A percentile compares a stretch with the other conserved stretches of the same genome.
phyloP scores from a whole-genome alignment of 75 land plant species.

The Cryptomeria japonica region DNA sequence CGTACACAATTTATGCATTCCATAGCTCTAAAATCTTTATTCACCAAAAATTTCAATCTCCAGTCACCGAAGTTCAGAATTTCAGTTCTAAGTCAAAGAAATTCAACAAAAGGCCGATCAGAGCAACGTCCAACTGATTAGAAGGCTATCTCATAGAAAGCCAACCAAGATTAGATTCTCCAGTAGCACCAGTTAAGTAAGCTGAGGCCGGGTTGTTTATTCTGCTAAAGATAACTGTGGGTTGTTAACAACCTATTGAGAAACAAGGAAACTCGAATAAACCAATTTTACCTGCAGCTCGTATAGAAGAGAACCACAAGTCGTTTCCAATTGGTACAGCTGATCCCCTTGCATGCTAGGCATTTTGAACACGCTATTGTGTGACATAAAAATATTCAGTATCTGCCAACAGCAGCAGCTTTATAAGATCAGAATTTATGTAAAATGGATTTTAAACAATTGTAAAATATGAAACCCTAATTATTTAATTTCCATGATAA shows the following conservation, averaged over 20 bases:
- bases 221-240: too few species aligned
- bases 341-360: constrained; percentile 26
- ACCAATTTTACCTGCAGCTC: constrained; percentile 66
- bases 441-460: neutral
- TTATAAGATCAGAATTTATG: neutral
- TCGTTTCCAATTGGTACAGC: constrained; percentile 63
- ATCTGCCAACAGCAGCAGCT: neutral
- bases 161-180: neutral
- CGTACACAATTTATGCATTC: too few species aligned
- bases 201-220: too few species aligned
- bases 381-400: neutral
- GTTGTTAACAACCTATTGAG: too few species aligned
- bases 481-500: neutral
- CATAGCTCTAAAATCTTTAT: too few species aligned
- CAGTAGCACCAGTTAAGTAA: too few species aligned
- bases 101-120: neutral
- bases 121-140: neutral
- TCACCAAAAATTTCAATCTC: neutral
- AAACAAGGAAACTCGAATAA: neutral
- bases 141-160: neutral
- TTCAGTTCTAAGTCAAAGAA: neutral
- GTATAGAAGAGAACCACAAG: constrained; percentile 77
- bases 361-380: constrained; percentile 12
- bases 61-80: neutral
- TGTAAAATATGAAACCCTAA: neutral